Conservation (phyloP, 2,329 filamentous ascomycete species). For the Acephala macrosclerotiorum region DNA sequence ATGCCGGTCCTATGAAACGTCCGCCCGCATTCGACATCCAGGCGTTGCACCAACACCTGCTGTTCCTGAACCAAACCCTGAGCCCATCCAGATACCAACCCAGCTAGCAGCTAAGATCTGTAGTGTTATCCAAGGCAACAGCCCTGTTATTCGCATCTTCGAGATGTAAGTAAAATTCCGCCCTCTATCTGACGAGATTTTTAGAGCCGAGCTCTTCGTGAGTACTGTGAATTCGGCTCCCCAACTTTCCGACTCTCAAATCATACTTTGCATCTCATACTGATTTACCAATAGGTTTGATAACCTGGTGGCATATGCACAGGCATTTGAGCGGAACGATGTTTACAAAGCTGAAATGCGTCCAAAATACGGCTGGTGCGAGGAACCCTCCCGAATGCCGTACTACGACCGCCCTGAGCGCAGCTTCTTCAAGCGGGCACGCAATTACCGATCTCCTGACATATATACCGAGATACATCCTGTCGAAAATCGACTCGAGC, state of each 20-base stretch:
- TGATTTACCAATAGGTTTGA: too few species aligned
- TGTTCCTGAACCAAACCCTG: neutral
- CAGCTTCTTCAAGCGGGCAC: neutral
- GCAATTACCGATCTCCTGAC: neutral
- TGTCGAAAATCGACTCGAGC: neutral
- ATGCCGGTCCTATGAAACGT: neutral
- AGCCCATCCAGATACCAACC: neutral
- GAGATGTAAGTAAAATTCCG: too few species aligned
- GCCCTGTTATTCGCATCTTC: neutral
- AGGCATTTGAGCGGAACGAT: slow-evolving; percentile 11
- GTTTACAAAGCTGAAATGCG: slow-evolving; percentile 8
- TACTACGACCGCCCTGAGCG: neutral
- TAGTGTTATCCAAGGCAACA: neutral
- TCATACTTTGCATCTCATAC: too few species aligned
- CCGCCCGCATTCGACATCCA: neutral
- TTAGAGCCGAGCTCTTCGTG: too few species aligned
- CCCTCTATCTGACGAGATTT: too few species aligned
- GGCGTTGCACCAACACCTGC: too few species aligned
- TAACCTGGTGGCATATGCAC: neutral
- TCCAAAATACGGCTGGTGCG: neutral
- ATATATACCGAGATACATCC: neutral
- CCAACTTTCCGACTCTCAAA: too few species aligned
- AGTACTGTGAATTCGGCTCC: too few species aligned
- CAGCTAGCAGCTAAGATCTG: neutral
- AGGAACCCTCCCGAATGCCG: neutral